A percentile compares a stretch with the other conserved stretches of the same genome.
phyloP scores from a whole-genome alignment of 1,284 basidiomycete genomes.

The Marasmius oreades region DNA sequence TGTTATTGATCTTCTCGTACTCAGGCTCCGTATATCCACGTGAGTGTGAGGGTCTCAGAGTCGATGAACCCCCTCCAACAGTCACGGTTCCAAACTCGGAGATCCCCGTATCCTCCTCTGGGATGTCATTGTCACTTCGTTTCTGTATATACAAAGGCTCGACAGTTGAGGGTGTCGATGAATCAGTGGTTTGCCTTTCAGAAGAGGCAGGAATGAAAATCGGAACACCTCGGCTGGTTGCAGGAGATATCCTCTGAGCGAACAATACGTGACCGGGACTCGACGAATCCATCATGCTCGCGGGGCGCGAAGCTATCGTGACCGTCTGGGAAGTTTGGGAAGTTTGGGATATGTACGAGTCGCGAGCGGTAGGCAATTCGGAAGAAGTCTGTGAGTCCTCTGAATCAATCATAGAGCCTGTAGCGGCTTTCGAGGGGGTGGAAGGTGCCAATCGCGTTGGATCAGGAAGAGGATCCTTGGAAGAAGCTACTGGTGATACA shows the following conservation, averaged over 20 bases:
- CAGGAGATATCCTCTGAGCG: constrained; percentile 33
- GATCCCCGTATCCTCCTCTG: constrained; percentile 8
- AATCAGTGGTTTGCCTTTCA: constrained; percentile 16
- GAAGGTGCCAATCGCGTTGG: too few relatives aligned
- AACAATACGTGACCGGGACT: constrained; percentile 30
- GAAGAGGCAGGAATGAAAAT: constrained; percentile 28
- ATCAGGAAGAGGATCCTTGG: too few relatives aligned
- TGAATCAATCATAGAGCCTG: not conserved
- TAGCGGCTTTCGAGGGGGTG: too few relatives aligned
- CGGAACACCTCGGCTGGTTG: constrained; percentile 31
- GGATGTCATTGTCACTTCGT: constrained; percentile 3
- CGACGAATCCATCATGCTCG: constrained; percentile 32
- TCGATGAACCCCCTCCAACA: constrained; percentile 21
- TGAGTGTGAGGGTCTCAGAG: constrained; percentile 18
- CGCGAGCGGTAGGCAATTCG: not conserved
- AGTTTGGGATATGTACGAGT: not conserved
- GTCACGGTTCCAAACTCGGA: constrained; percentile 29
- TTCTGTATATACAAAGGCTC: not conserved
- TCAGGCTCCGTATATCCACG: constrained; percentile 6
- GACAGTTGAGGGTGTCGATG: not conserved
- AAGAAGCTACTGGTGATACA: not conserved
- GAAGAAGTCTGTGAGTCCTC: not conserved
- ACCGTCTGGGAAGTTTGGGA: not conserved
- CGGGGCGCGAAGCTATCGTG: constrained; percentile 23
- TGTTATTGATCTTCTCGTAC: constrained; percentile 8